These are phyloP conservation scores for Podosphaera fusca DNA, from an alignment of 2,329 filamentous ascomycete species.

Conservation along the genomic window DNA sequence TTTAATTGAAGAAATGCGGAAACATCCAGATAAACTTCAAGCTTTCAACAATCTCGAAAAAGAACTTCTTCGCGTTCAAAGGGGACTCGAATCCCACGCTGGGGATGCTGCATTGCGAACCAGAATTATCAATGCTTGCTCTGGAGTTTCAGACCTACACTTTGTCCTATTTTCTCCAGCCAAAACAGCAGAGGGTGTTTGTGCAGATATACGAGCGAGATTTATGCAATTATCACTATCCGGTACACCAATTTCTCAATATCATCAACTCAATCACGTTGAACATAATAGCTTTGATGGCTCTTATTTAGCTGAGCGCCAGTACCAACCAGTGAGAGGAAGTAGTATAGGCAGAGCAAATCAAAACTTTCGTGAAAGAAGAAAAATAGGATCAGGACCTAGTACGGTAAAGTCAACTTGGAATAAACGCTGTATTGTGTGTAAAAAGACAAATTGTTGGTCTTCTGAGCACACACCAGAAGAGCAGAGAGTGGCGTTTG, in stretches of 20 bases:
- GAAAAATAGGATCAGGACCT: not conserved
- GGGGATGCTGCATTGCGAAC: not conserved
- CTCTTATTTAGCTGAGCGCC: no score
- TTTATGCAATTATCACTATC: not conserved
- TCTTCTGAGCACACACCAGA: no score
- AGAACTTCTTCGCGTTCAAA: not conserved
- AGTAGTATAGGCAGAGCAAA: not conserved
- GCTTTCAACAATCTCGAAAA: not conserved
- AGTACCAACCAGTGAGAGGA: no score
- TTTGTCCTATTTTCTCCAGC: not conserved
- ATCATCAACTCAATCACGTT: not conserved
- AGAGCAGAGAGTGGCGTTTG: no score
- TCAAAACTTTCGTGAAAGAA: not conserved
- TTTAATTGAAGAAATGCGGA: no score
- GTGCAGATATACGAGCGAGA: not conserved
- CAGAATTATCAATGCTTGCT: not conserved
- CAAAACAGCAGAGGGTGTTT: not conserved
- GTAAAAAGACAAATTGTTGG: no score
- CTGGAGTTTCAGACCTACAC: not conserved
- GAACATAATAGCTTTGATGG: no score
- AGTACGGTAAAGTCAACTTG: no score
- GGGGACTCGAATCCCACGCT: not conserved
- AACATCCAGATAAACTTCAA: no score
- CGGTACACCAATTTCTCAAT: not conserved
- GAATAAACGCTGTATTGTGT: no score